Evolutionary conservation across 129 eudicot species (phyloP).

Genomic region (Saussurea involucrata): DNA sequence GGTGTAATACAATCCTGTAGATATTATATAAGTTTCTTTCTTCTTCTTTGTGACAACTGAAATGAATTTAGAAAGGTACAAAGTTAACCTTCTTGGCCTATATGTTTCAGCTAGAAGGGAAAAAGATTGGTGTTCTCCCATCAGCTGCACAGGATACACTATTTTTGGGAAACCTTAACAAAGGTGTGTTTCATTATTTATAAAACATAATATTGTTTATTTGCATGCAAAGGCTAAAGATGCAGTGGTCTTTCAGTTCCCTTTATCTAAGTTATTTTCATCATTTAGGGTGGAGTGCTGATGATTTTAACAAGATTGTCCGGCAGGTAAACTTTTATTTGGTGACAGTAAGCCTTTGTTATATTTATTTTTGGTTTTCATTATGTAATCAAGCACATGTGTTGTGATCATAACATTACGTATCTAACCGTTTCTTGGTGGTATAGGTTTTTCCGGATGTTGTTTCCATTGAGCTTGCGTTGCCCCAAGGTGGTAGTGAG

Average conservation of each 20-base stretch:
- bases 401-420: neutral
- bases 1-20: neutral
- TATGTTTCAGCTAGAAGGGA: slow-evolving; percentile 80
- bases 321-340: slow-evolving; percentile 52
- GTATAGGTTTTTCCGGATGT: slow-evolving; percentile 80
- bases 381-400: neutral
- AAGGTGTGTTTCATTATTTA: slow-evolving; percentile 48
- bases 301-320: slow-evolving; percentile 58
- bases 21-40: neutral
- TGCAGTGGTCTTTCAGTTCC: slow-evolving; percentile 9
- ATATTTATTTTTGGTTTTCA: neutral
- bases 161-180: slow-evolving; percentile 82
- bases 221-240: slow-evolving; percentile 2
- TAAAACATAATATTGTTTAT: slow-evolving; percentile 2
- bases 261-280: slow-evolving; percentile 11
- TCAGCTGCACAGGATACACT: slow-evolving; percentile 78
- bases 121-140: slow-evolving; percentile 87
- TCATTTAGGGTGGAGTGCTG: slow-evolving; percentile 72
- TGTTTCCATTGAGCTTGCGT: slow-evolving; percentile 67
- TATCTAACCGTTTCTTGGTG: slow-evolving; percentile 7
- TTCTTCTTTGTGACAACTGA: neutral
- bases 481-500: slow-evolving; percentile 39
- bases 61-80: neutral
- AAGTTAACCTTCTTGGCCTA: slow-evolving; percentile 16
- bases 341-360: neutral